These are phyloP conservation scores for Pugionium cornutum DNA, from an alignment of 345 rosid genomes.

Conservation along the genomic window DNA sequence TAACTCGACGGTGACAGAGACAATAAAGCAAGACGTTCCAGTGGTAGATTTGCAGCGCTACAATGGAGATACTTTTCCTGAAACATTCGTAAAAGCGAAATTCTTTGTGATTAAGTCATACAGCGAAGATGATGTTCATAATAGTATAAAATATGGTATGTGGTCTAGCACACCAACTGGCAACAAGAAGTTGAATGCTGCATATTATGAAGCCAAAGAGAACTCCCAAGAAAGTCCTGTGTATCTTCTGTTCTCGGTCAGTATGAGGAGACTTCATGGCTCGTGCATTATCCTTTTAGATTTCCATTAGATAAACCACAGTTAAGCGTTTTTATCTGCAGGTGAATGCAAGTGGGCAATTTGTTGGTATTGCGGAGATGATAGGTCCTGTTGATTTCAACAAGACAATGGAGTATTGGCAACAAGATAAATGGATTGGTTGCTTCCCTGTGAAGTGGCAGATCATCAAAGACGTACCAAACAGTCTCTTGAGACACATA, in stretches of 20 bases:
- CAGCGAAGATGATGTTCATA: conserved; percentile 88
- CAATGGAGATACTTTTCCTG: conserved; percentile 57
- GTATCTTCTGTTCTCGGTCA: conserved; percentile 73
- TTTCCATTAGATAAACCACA: neutral
- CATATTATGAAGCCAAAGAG: conserved; percentile 58
- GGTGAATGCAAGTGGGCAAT: conserved; percentile 90
- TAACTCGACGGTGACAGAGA: conserved; percentile 35
- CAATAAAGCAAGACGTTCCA: conserved; percentile 40
- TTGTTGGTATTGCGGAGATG: conserved; percentile 87
- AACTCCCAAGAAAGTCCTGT: conserved; percentile 56
- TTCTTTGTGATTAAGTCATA: conserved; percentile 77
- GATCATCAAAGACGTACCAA: conserved; percentile 77
- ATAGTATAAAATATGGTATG: conserved; percentile 68
- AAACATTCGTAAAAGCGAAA: conserved; percentile 52
- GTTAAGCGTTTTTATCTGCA: conserved; percentile 35
- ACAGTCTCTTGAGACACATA: conserved; percentile 63
- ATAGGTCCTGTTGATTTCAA: conserved; percentile 67
- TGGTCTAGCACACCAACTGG: conserved; percentile 85
- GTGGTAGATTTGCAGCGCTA: conserved; percentile 48
- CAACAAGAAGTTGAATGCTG: conserved; percentile 73
- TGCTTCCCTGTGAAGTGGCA: conserved; percentile 85
- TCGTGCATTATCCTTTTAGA: neutral
- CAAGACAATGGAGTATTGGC: conserved; percentile 73
- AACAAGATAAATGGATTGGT: conserved; percentile 85
- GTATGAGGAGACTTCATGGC: conserved; percentile 29